phyloP scores from a whole-genome alignment of 345 rosid species.

The Brassica juncea region DNA sequence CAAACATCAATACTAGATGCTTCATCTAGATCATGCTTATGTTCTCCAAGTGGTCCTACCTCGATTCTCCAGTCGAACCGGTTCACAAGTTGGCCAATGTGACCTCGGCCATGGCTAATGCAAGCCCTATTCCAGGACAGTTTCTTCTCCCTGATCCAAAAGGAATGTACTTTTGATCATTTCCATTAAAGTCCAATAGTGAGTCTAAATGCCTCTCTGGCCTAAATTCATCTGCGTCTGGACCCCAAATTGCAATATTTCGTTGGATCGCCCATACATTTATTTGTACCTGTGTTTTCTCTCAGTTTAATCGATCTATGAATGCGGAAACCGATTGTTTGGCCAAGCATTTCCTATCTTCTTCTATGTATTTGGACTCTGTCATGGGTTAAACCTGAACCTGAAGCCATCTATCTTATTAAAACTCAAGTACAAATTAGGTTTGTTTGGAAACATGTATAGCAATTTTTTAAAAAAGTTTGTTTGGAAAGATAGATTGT shows the following conservation, averaged over 20 bases:
- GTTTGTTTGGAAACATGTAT: too few relatives aligned
- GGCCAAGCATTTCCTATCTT: too few relatives aligned
- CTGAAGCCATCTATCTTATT: too few relatives aligned
- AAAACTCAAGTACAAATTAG: too few relatives aligned
- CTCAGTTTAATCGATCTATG: too few relatives aligned
- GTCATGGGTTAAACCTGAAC: too few relatives aligned
- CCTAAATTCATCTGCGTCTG: neutral
- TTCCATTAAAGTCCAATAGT: neutral
- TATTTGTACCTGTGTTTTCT: neutral
- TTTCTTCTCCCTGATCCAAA: neutral
- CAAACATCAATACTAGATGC: neutral
- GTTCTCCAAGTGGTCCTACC: neutral
- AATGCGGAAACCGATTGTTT: too few relatives aligned
- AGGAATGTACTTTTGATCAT: neutral
- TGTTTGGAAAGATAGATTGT: too few relatives aligned
- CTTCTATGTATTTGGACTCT: too few relatives aligned
- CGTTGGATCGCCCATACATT: neutral
- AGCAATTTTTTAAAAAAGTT: too few relatives aligned
- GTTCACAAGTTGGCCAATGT: neutral
- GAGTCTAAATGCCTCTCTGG: neutral
- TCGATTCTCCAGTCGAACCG: neutral
- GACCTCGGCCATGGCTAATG: too few relatives aligned
- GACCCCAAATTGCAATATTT: neutral
- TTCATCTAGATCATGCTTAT: neutral
- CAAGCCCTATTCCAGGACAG: neutral